Base-by-base conservation (phyloP, 2,329 filamentous ascomycete species). In the Aspergillus alliaceus region DNA sequence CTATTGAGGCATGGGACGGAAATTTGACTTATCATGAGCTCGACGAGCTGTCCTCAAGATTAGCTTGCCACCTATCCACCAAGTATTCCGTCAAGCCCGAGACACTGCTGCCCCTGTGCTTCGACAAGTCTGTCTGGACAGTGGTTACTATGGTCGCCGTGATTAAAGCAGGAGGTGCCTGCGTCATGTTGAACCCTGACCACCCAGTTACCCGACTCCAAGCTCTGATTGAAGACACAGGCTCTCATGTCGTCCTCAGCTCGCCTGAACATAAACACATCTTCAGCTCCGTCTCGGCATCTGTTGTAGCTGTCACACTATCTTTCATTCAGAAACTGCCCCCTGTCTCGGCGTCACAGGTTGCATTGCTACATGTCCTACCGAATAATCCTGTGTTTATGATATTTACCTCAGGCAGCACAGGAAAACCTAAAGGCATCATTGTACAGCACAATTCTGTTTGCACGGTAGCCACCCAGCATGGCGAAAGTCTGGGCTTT, bases 401-500 rank as follows among this genome's bases (percentile, higher is more conserved):
- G 4, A 76, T 87, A 5, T 83, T 86, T 59, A 80, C 79, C 2
- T 79, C 79, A 2, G 80, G 80, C 0, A 80, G 80, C 1, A 79
- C 80, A 1, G 78, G 77, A 48, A 76, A 75, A 35, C 80, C 81
- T 0, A 82, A 82, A 55, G 84, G 84, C 3, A 79, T 86, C 18
- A 80, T 84, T 34, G 83, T 86, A 56, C 81, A 79, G 3, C 86
- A 88, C 59, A 72, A 72, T 0, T 79, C 82, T 0, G 72, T 86
- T 1, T 80, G 82, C 1, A 81, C 82, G 0, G 39, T 42, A 22
- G 75, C 77, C 0, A 78, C 81, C 47, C 61, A 50, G 31, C 27
- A 75, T 2, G 74, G 75, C 0, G 81, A 84, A 59, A 80, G 77
- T 0, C 24, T 34, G 12, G 31, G 24, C n/a, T 40, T 49, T 35